phyloP scores from a whole-genome alignment of 495 filamentous ascomycete species.

The Aspergillus steynii region DNA sequence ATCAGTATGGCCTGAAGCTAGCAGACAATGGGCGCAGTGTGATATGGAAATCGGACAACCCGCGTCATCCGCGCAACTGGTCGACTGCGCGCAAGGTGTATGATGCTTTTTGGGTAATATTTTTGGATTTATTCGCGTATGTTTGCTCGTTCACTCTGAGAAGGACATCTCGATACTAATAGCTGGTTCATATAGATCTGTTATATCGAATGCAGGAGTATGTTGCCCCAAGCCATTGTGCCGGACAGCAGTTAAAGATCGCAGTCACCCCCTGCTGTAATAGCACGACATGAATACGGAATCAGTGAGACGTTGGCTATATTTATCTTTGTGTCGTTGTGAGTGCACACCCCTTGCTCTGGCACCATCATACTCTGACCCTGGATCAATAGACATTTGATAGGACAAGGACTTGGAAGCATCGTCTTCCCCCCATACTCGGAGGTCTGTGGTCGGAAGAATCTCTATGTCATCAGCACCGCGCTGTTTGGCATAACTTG shows the following conservation, averaged over 20 bases:
- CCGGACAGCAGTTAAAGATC: not conserved
- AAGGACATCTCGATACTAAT: not conserved
- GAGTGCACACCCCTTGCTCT: not conserved
- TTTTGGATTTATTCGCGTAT: slow-evolving; percentile 41
- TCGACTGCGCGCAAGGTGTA: slow-evolving; percentile 28
- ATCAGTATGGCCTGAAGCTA: slow-evolving; percentile 24
- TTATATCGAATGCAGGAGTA: slow-evolving; percentile 38
- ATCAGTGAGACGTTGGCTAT: slow-evolving; percentile 24
- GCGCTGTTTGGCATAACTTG: slow-evolving; percentile 40
- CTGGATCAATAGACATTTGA: slow-evolving; percentile 31
- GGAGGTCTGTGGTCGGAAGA: slow-evolving; percentile 49
- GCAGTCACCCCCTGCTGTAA: slow-evolving; percentile 29
- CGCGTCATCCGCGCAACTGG: slow-evolving; percentile 42
- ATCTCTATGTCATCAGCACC: slow-evolving; percentile 44
- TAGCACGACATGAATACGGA: slow-evolving; percentile 30
- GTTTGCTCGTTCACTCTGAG: not conserved
- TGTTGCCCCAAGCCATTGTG: slow-evolving; percentile 6
- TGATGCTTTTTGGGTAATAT: slow-evolving; percentile 31
- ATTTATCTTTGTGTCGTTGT: slow-evolving; percentile 38
- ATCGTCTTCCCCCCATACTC: slow-evolving; percentile 52
- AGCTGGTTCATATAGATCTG: slow-evolving; percentile 25
- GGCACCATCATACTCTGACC: not conserved
- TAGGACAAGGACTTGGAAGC: slow-evolving; percentile 49
- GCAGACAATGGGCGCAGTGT: slow-evolving; percentile 32
- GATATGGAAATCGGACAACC: slow-evolving; percentile 33